These are phyloP conservation scores for Fusarium sp. DNA, from an alignment of 2,329 filamentous ascomycete species.

Conservation along the genomic window DNA sequence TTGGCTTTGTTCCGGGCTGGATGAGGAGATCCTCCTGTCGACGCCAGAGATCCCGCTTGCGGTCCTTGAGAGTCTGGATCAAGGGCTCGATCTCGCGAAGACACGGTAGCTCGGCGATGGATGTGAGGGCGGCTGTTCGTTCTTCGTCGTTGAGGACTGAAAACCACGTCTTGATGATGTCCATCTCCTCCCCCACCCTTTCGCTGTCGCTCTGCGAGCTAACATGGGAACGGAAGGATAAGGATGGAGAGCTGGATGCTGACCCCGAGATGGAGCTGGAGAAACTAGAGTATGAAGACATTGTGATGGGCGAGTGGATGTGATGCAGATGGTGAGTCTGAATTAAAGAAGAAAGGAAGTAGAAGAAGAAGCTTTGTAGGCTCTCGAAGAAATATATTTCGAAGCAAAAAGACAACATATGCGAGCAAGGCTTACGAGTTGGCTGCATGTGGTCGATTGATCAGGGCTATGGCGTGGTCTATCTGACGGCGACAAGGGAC, in stretches of 20 bases:
- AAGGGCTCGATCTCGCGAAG: slow-evolving; percentile 43
- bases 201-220: slow-evolving; percentile 18
- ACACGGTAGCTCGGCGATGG: slow-evolving; percentile 40
- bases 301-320: slow-evolving; percentile 6
- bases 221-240: slow-evolving; percentile 17
- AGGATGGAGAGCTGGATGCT: slow-evolving; percentile 39
- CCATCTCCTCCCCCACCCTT: slow-evolving; percentile 35
- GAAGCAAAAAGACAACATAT: slow-evolving; percentile 3
- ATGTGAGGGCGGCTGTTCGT: slow-evolving; percentile 33
- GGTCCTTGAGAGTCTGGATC: slow-evolving; percentile 43
- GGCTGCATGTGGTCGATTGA: slow-evolving; percentile 32
- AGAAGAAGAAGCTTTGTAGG: background rate
- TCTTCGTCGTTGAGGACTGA: slow-evolving; percentile 40
- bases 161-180: slow-evolving; percentile 43
- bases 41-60: slow-evolving; percentile 41
- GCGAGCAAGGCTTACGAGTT: slow-evolving; percentile 10
- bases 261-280: slow-evolving; percentile 35
- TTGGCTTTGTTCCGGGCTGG: slow-evolving; percentile 37
- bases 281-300: slow-evolving; percentile 37
- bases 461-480: slow-evolving; percentile 39
- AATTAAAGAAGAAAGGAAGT: background rate
- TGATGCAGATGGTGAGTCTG: background rate
- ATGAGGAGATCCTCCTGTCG: slow-evolving; percentile 41
- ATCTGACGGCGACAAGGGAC: slow-evolving; percentile 36
- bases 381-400: slow-evolving; percentile 3